These are phyloP conservation scores for Agapanthus africanus DNA, from an alignment of 106 monocot species.

Conservation along the genomic window DNA sequence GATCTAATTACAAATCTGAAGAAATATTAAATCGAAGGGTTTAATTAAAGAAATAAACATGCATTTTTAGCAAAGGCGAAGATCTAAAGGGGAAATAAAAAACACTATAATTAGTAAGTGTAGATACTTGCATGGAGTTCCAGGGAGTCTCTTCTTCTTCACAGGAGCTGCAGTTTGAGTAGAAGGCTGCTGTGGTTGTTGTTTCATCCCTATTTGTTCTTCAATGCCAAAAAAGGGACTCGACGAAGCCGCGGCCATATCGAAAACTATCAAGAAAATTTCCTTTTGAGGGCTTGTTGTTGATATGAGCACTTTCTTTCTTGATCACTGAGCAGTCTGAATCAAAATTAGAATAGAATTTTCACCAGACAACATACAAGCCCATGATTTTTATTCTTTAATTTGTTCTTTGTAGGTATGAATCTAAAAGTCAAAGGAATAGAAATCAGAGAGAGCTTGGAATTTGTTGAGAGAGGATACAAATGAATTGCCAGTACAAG, in stretches of 20 bases:
- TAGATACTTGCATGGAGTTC: constrained; percentile 65
- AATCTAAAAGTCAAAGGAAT: background rate
- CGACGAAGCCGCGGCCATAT: constrained; percentile 43
- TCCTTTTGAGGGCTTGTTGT: constrained; percentile 1
- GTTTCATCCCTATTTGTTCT: constrained; percentile 25
- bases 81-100: no score
- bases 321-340: background rate
- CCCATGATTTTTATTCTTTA: background rate
- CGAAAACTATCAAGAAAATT: constrained; percentile 8
- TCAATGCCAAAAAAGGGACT: constrained; percentile 30
- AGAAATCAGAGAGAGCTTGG: background rate
- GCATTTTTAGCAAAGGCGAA: no score
- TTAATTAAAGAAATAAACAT: no score
- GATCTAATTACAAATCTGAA: no score
- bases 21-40: no score
- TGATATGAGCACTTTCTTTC: no score
- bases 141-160: constrained; percentile 51
- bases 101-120: background rate
- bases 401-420: background rate
- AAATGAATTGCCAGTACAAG: constrained; percentile 8
- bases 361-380: background rate
- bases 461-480: background rate
- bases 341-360: background rate
- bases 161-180: constrained; percentile 14
- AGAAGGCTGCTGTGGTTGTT: constrained; percentile 8